A percentile compares a stretch with the other conserved stretches of the same genome.
Conservation (phyloP, 345 rosid species). For the Gossypium australe region DNA sequence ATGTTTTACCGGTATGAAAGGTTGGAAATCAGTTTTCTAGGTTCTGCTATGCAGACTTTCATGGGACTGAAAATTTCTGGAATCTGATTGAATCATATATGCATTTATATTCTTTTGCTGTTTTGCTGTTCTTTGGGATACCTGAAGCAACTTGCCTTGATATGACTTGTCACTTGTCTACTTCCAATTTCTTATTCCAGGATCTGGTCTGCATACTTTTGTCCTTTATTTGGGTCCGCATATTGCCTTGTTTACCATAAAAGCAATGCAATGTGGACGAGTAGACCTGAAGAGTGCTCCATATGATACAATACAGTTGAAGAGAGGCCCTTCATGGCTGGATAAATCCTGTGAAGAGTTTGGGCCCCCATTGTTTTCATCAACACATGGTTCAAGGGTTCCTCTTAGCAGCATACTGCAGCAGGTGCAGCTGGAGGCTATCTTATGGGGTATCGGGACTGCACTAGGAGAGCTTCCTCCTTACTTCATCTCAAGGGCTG, state of each 20-base stretch:
- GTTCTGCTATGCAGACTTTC: background rate
- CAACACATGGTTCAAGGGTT: constrained; percentile 60
- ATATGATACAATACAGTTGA: constrained; percentile 86
- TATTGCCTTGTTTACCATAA: constrained; percentile 85
- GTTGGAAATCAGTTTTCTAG: background rate
- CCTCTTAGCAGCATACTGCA: constrained; percentile 81
- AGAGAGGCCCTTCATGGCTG: constrained; percentile 88
- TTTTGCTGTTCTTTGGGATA: background rate
- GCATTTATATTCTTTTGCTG: background rate
- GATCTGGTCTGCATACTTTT: constrained; percentile 99
- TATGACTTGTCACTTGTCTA: background rate
- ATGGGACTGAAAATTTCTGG: background rate
- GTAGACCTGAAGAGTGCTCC: constrained; percentile 92
- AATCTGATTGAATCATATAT: background rate
- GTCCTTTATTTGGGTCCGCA: constrained; percentile 98
- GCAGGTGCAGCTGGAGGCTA: constrained; percentile 81
- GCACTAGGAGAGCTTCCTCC: constrained; percentile 99
- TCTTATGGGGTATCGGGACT: constrained; percentile 96
- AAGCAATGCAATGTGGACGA: constrained; percentile 92
- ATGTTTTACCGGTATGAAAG: background rate
- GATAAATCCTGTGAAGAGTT: constrained; percentile 80
- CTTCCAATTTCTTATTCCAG: constrained; percentile 35
- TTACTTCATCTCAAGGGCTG: constrained; percentile 98
- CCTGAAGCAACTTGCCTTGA: background rate
- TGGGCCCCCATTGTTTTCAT: constrained; percentile 63